Evolutionary conservation across 495 filamentous ascomycete genomes (phyloP).

Genomic region (Annulohypoxylon moriforme): DNA sequence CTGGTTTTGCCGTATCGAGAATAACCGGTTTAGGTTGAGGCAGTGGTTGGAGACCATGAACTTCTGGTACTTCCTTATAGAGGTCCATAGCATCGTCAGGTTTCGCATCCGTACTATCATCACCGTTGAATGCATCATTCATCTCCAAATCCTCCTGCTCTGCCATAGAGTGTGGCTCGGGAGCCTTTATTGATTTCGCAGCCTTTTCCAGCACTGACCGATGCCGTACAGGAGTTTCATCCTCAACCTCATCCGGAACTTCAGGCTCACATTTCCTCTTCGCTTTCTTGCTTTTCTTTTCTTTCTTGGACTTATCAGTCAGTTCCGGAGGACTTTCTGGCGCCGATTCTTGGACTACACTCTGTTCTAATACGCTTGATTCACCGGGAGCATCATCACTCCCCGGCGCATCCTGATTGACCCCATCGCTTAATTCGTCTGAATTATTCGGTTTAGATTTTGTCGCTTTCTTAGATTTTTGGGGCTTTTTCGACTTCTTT

Average conservation of each 20-base stretch:
- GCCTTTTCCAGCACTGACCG: conserved; percentile 61
- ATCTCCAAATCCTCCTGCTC: conserved; percentile 45
- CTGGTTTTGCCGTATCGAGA: conserved; percentile 61
- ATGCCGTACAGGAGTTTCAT: conserved; percentile 52
- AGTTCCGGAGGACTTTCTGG: conserved; percentile 10
- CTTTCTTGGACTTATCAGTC: conserved; percentile 28
- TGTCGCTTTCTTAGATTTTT: conserved; percentile 36
- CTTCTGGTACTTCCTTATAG: conserved; percentile 52
- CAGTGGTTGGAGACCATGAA: conserved; percentile 78
- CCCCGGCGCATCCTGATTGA: background rate
- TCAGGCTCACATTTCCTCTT: conserved; percentile 26
- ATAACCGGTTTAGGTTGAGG: conserved; percentile 76
- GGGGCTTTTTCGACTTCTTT: conserved; percentile 44
- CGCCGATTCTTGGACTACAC: background rate
- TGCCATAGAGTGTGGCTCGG: conserved; percentile 36
- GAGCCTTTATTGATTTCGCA: conserved; percentile 57
- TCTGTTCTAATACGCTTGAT: background rate
- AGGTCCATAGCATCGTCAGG: conserved; percentile 41
- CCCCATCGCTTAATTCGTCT: conserved; percentile 1
- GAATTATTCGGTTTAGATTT: background rate
- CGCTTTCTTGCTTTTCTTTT: conserved; percentile 53
- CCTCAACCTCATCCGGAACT: conserved; percentile 18
- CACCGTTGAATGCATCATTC: conserved; percentile 44
- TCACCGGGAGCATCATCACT: background rate
- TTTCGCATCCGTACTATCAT: conserved; percentile 41